Conservation (phyloP, 2,329 filamentous ascomycete genomes). For the Paracoccidioides brasiliensis region DNA sequence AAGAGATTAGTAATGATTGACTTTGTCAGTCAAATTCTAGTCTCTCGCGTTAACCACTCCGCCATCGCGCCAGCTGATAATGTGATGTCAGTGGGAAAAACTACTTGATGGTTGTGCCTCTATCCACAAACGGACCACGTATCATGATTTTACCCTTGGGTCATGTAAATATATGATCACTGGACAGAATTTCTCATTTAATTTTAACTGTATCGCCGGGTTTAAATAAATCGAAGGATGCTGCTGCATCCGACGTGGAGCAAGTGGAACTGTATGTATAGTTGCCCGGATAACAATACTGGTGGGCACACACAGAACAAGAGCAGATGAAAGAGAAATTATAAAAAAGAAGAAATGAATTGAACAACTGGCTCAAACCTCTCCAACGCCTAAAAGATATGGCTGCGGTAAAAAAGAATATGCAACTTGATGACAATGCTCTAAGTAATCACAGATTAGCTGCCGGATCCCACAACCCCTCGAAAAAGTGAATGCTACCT, state of each 20-base stretch:
- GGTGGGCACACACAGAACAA: too few relatives aligned
- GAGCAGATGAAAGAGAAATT: neutral
- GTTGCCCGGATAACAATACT: too few relatives aligned
- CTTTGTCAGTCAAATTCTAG: neutral
- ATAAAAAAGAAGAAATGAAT: neutral
- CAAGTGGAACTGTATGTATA: too few relatives aligned
- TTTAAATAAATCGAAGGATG: too few relatives aligned
- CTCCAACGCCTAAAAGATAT: neutral
- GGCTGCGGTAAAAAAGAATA: neutral
- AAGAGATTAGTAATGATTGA: neutral
- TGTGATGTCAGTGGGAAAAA: too few relatives aligned
- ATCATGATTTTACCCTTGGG: too few relatives aligned
- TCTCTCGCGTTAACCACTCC: constrained; percentile 4
- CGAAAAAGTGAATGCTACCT: neutral
- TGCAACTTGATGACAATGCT: neutral
- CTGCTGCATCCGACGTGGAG: too few relatives aligned
- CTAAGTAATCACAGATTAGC: neutral
- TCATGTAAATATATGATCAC: too few relatives aligned
- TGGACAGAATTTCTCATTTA: too few relatives aligned
- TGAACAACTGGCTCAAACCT: neutral
- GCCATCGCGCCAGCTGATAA: neutral
- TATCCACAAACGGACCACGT: too few relatives aligned
- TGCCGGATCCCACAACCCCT: neutral
- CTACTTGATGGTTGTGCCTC: too few relatives aligned
- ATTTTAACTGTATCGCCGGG: too few relatives aligned